phyloP scores from a whole-genome alignment of 176 grass and related monocot genomes.

The Paspalum vaginatum region DNA sequence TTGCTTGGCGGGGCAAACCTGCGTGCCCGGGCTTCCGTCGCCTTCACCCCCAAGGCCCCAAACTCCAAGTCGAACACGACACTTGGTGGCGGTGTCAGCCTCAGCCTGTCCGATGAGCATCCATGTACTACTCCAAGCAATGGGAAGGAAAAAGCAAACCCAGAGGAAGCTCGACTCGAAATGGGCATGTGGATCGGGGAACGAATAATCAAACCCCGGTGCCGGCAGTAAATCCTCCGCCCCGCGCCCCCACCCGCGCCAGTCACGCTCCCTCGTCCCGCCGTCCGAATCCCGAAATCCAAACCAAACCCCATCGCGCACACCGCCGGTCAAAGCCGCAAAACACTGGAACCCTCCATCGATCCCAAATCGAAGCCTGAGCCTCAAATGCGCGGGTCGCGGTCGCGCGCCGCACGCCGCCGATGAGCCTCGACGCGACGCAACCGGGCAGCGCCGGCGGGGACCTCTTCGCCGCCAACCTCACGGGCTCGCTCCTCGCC shows the following conservation, averaged over 20 bases:
- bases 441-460: slow-evolving; percentile 37
- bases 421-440: slow-evolving; percentile 38
- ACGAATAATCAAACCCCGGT: background rate
- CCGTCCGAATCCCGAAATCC: background rate
- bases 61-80: slow-evolving; percentile 35
- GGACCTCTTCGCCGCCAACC: slow-evolving; percentile 80
- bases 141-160: background rate
- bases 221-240: slow-evolving; percentile 15
- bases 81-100: background rate
- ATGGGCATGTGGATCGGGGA: background rate
- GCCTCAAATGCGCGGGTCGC: slow-evolving; percentile 45
- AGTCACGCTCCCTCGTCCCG: background rate
- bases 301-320: slow-evolving; percentile 23
- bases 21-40: background rate
- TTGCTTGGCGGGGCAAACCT: background rate
- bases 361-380: slow-evolving; percentile 4
- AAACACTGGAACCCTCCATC: background rate
- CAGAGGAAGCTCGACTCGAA: background rate
- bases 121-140: slow-evolving; percentile 26
- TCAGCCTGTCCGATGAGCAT: background rate
- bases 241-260: too few species aligned
- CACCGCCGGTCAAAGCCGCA: slow-evolving; percentile 17
- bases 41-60: slow-evolving; percentile 15
- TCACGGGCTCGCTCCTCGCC: slow-evolving; percentile 83
- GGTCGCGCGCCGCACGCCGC: slow-evolving; percentile 27